phyloP scores from a whole-genome alignment of 1,139 yeast species.

The Arxiozyma slooffiae region DNA sequence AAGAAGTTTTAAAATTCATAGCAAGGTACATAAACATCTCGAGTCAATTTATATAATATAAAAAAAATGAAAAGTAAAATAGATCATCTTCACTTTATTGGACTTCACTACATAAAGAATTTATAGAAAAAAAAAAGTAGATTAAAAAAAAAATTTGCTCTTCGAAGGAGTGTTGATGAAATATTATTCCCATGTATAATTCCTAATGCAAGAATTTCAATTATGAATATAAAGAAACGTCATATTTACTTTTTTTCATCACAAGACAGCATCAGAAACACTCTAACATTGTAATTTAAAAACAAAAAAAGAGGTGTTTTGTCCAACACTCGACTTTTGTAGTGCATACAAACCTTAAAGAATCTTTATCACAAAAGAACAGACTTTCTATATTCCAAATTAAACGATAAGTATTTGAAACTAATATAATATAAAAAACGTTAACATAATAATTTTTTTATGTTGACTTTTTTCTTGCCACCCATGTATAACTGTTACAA shows the following conservation, averaged over 20 bases:
- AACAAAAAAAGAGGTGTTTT: neutral
- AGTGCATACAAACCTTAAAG: neutral
- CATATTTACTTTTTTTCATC: neutral
- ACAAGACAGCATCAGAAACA: neutral
- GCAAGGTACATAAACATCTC: too few species aligned
- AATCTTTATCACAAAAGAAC: too few species aligned
- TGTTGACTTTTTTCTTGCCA: neutral
- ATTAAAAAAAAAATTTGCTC: too few species aligned
- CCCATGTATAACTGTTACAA: conserved; percentile 30
- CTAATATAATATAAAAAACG: neutral
- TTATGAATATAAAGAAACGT: too few species aligned
- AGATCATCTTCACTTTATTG: neutral
- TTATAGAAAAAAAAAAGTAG: too few species aligned
- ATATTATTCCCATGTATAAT: too few species aligned
- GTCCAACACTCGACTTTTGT: neutral
- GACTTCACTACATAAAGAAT: neutral
- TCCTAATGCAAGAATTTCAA: neutral
- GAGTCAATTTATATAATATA: too few species aligned
- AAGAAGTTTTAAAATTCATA: too few species aligned
- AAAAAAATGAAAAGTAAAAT: neutral
- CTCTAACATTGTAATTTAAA: neutral
- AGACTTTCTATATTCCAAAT: neutral
- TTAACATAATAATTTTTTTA: neutral
- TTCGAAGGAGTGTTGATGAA: too few species aligned
- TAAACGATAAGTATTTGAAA: neutral